These are phyloP conservation scores for Trifolium subterraneum DNA, from an alignment of 306 rosid genomes.

Conservation along the genomic window DNA sequence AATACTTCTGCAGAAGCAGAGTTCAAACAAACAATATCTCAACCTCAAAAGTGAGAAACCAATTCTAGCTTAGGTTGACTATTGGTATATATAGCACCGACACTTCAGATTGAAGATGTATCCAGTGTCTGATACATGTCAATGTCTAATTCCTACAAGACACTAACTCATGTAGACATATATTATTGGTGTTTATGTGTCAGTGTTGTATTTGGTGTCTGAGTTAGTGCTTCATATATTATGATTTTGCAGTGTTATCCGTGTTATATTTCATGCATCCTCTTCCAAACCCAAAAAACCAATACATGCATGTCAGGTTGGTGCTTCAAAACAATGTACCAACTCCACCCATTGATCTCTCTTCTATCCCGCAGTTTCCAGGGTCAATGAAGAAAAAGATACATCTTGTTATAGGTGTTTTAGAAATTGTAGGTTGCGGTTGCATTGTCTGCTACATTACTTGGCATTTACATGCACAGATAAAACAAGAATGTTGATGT, in stretches of 20 bases:
- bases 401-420: not conserved
- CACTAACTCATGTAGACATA: no score
- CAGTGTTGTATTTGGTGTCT: no score
- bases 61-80: slow-evolving; percentile 75
- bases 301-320: slow-evolving; percentile 57
- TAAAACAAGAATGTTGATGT: not conserved
- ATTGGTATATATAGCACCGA: slow-evolving; percentile 50
- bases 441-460: not conserved
- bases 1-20: slow-evolving; percentile 57
- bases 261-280: slow-evolving; percentile 51
- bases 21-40: slow-evolving; percentile 44
- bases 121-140: no score
- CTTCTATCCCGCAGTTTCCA: not conserved
- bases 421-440: not conserved
- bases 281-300: slow-evolving; percentile 62
- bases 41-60: slow-evolving; percentile 59
- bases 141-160: no score
- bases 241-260: not conserved
- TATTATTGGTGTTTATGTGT: no score
- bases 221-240: no score
- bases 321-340: slow-evolving; percentile 49
- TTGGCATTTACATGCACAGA: not conserved
- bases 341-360: not conserved
- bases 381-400: not conserved
- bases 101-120: no score